phyloP scores from a whole-genome alignment of 179 eudicot genomes.

The Amaranthus tricolor region DNA sequence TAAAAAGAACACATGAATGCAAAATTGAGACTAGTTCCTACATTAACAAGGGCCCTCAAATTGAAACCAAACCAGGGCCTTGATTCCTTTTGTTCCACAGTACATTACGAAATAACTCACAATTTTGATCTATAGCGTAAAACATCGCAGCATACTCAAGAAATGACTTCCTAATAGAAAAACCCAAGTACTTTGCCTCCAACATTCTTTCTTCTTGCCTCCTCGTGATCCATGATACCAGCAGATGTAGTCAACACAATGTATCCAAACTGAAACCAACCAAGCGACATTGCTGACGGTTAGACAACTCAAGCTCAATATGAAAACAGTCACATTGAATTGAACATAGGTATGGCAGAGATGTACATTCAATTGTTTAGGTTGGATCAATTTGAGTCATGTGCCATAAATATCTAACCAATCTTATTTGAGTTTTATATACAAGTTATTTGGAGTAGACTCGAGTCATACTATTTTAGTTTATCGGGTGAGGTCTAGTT shows the following conservation, averaged over 20 bases:
- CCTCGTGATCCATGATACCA: slow-evolving; percentile 87
- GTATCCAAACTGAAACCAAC: slow-evolving; percentile 62
- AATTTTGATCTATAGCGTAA: slow-evolving; percentile 5
- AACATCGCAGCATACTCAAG: background rate
- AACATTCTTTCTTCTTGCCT: slow-evolving; percentile 73
- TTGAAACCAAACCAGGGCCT: slow-evolving; percentile 15
- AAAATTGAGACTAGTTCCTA: slow-evolving; percentile 20
- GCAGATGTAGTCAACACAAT: slow-evolving; percentile 80
- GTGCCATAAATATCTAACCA: too few species aligned
- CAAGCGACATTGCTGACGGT: too few species aligned
- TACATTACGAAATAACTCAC: slow-evolving; percentile 12
- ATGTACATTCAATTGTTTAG: too few species aligned
- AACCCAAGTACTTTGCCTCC: slow-evolving; percentile 82
- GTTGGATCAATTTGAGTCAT: too few species aligned
- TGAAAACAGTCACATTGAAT: background rate
- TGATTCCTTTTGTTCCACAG: slow-evolving; percentile 20
- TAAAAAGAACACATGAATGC: background rate
- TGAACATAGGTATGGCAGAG: too few species aligned
- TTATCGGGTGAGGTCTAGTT: too few species aligned
- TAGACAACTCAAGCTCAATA: too few species aligned
- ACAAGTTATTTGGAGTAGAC: too few species aligned
- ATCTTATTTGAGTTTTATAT: too few species aligned
- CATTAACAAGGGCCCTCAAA: slow-evolving; percentile 3
- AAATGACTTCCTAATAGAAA: slow-evolving; percentile 40
- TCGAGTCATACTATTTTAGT: too few species aligned